Conservation (phyloP, 129 eudicot genomes). For the Gnaphalium uliginosum region DNA sequence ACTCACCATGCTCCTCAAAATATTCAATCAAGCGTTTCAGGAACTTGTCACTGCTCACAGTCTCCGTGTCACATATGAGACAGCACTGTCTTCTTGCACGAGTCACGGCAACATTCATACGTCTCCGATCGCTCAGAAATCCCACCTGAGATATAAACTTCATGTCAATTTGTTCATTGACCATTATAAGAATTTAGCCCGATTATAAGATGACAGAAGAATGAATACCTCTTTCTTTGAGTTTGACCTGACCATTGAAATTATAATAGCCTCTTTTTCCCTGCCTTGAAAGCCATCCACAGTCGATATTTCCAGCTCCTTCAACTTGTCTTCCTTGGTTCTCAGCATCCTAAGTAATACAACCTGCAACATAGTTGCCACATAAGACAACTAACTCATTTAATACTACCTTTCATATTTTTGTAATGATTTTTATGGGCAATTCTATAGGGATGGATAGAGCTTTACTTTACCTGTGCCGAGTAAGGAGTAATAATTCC, state of each 20-base stretch:
- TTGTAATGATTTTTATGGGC: neutral
- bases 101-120: constrained; percentile 99
- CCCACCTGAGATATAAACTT: constrained; percentile 64
- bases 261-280: constrained; percentile 94
- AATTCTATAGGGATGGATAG: too few species aligned
- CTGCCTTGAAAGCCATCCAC: constrained; percentile 99
- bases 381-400: neutral
- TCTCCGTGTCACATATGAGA: constrained; percentile 89
- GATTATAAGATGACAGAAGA: neutral
- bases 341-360: constrained; percentile 68
- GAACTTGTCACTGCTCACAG: constrained; percentile 84
- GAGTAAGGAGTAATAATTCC: constrained; percentile 95
- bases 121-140: constrained; percentile 86
- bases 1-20: constrained; percentile 95
- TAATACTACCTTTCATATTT: neutral
- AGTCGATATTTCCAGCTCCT: constrained; percentile 85
- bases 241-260: constrained; percentile 97
- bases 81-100: constrained; percentile 98
- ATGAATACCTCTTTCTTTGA: constrained; percentile 80
- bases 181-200: neutral
- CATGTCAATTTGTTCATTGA: neutral
- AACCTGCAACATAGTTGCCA: constrained; percentile 49
- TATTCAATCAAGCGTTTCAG: constrained; percentile 85
- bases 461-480: constrained; percentile 63
- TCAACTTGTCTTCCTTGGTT: constrained; percentile 71